phyloP scores from a whole-genome alignment of 345 rosid genomes.

The Brassica napus region Da-Ae NC_063449.1:44327501-44328000 shows the following conservation, averaged over 20 bases:
- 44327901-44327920: conserved; percentile 41
- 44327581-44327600: conserved; percentile 49
- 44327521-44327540: conserved; percentile 91
- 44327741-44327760: conserved; percentile 43
- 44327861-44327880: conserved; percentile 32
- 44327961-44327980: conserved; percentile 31
- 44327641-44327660: conserved; percentile 78
- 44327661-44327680: conserved; percentile 89
- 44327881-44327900: conserved; percentile 34
- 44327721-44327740: conserved; percentile 81
- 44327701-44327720: conserved; percentile 93
- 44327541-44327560: conserved; percentile 79
- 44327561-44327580: conserved; percentile 89
- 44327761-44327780: conserved; percentile 15
- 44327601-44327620: conserved; percentile 54
- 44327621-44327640: conserved; percentile 91
- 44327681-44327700: conserved; percentile 77
- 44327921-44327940: conserved; percentile 28
- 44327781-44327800: conserved; percentile 31
- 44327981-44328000: conserved; percentile 5
- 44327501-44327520: conserved; percentile 98
- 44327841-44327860: conserved; percentile 24
- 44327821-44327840: conserved; percentile 28
- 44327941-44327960: conserved; percentile 28
- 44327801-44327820: conserved; percentile 29